Base-by-base conservation (phyloP, 2,329 filamentous ascomycete species). In the Pseudopithomyces chartarum region DNA sequence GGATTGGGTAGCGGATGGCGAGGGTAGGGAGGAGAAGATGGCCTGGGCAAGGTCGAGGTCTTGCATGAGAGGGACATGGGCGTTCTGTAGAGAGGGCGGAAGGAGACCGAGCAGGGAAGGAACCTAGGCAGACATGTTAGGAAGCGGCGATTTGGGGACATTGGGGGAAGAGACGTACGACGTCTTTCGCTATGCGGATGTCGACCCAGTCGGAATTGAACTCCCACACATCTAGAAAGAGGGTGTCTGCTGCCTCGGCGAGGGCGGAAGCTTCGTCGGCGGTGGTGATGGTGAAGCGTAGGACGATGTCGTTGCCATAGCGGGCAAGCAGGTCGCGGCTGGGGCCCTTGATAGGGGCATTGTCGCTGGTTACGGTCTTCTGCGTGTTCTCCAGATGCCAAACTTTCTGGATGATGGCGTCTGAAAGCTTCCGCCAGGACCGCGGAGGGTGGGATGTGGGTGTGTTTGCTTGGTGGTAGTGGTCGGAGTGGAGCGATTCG, bases 151-250 rank as follows among this genome's bases (percentile, higher is more conserved):
- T n/a, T 22, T 13, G 29, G 40, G 34, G 20, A 45, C 22, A 7
- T n/a, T n/a, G 34, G 19, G 33, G 40, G 52, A 15, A n/a, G n/a
- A 7, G 40, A 78, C 82, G 65, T 70, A 97, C 86, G 63, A 91
- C 87, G 65, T 91, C 86, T 70, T 90, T 87, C 52, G 88, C 85
- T 48, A 98, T 76, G 40, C 91, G 84, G 52, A 98, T 88, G 73
- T 99, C 95, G 23, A 95, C 90, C 81, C 90, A 95, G 57, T 91
- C 85, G 17, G 87, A 81, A 6, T 88, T 90, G 64, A 90, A 92
- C 20, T 91, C 89, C 95, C 95, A 99, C 1, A 98, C 85, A 71
- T 99, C 95, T 40, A 98, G 81, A 66, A 95, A 89, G 22, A 97
- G 83, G 17, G 87, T 85, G 58, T 90, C 84, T 0, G 88, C 83